phyloP scores from a whole-genome alignment of 176 grass and related monocot species.

The Leersia perrieri region DNA sequence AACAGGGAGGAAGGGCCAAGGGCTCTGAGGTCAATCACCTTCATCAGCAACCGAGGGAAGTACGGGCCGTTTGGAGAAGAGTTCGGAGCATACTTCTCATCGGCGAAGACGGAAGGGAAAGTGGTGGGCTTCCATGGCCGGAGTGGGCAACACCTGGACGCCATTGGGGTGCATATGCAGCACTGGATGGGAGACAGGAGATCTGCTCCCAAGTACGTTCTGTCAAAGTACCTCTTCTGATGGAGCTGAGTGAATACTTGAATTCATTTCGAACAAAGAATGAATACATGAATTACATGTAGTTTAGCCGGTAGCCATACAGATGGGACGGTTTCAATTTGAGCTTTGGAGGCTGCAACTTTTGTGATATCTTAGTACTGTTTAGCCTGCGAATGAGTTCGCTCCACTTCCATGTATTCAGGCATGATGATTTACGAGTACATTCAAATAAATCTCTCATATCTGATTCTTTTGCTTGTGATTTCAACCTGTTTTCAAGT shows the following conservation, averaged over 20 bases:
- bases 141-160: conserved; percentile 71
- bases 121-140: conserved; percentile 88
- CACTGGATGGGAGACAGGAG: conserved; percentile 78
- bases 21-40: conserved; percentile 68
- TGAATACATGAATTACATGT: neutral
- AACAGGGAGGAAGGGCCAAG: conserved; percentile 35
- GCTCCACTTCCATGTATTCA: neutral
- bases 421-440: neutral
- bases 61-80: conserved; percentile 83
- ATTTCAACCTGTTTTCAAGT: neutral
- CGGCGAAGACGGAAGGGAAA: conserved; percentile 71
- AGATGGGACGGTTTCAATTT: neutral
- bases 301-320: neutral
- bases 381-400: neutral
- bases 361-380: neutral
- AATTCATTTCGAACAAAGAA: neutral
- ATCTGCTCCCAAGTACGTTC: conserved; percentile 41
- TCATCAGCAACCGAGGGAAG: conserved; percentile 64
- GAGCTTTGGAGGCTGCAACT: neutral
- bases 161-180: conserved; percentile 94
- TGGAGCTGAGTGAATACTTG: neutral
- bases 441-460: neutral
- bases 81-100: conserved; percentile 61
- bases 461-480: neutral
- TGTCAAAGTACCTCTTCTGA: conserved; percentile 88